Evolutionary conservation across 768 basidiomycete species (phyloP).

Genomic region (Boletellus sp.): DNA sequence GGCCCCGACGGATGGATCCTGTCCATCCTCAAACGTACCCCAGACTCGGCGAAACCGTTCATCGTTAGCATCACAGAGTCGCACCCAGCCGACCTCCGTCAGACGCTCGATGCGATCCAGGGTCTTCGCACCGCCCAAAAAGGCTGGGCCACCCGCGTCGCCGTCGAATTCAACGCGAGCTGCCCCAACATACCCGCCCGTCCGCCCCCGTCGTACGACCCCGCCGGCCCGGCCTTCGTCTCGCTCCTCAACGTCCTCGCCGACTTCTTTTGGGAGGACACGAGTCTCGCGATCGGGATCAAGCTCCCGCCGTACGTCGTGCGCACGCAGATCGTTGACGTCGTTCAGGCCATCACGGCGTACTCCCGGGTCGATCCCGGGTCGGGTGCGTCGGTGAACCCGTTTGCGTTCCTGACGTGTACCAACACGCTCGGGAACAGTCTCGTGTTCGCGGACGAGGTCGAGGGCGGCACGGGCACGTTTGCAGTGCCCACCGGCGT

Average conservation of each 20-base stretch:
- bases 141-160: constrained; percentile 45
- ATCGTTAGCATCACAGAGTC: constrained; percentile 79
- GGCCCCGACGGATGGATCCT: constrained; percentile 46
- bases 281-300: constrained; percentile 62
- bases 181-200: constrained; percentile 72
- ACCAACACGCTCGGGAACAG: constrained; percentile 78
- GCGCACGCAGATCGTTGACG: constrained; percentile 54
- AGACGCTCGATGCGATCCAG: constrained; percentile 62
- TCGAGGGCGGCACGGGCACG: constrained; percentile 16
- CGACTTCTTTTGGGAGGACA: constrained; percentile 45
- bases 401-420: constrained; percentile 73
- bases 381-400: constrained; percentile 30
- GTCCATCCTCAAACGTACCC: constrained; percentile 36
- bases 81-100: constrained; percentile 43
- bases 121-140: constrained; percentile 41
- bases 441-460: constrained; percentile 60
- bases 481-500: constrained; percentile 63
- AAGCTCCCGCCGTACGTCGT: constrained; percentile 78
- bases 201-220: constrained; percentile 66
- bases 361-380: constrained; percentile 28
- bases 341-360: constrained; percentile 45
- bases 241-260: constrained; percentile 56
- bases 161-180: constrained; percentile 78
- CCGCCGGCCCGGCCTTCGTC: constrained; percentile 37
- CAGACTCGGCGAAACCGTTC: constrained; percentile 53